A percentile compares a stretch with the other conserved stretches of the same genome.
phyloP scores from a whole-genome alignment of 2,329 filamentous ascomycete species.

The Phoma sp. region DNA sequence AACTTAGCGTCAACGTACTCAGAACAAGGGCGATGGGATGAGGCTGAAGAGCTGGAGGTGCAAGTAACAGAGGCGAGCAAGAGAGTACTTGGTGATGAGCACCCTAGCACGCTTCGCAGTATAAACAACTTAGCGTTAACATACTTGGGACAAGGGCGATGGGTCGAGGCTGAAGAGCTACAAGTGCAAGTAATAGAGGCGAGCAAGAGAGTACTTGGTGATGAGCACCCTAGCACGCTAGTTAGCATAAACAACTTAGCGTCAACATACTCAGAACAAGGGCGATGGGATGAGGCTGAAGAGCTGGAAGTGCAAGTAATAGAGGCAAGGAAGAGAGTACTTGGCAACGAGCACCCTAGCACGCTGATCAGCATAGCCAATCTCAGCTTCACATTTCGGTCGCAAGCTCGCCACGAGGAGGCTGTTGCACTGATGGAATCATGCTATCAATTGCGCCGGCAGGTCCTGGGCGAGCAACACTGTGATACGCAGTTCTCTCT shows the following conservation, averaged over 20 bases:
- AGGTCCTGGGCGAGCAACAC: constrained; percentile 9
- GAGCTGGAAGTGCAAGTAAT: neutral
- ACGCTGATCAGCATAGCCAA: neutral
- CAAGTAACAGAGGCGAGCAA: neutral
- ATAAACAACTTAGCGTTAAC: neutral
- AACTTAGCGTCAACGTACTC: neutral
- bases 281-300: neutral
- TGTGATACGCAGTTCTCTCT: constrained; percentile 2
- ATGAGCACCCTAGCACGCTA: constrained; percentile 18
- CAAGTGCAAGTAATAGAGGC: neutral
- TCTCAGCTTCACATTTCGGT: constrained; percentile 5
- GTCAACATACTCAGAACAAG: neutral
- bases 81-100: neutral
- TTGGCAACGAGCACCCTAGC: neutral
- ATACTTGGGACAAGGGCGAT: neutral
- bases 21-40: neutral
- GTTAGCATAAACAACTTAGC: constrained; percentile 1
- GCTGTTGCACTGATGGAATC: constrained; percentile 10
- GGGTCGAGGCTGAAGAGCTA: neutral
- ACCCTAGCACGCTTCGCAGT: neutral
- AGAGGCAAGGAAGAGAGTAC: neutral
- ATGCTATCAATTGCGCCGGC: constrained; percentile 3
- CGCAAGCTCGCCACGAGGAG: neutral
- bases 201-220: neutral
- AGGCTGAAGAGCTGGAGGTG: constrained; percentile 15